These are phyloP conservation scores for Hyphodiscus sp. DNA, from an alignment of 2,329 filamentous ascomycete species.

Conservation along the genomic window DNA sequence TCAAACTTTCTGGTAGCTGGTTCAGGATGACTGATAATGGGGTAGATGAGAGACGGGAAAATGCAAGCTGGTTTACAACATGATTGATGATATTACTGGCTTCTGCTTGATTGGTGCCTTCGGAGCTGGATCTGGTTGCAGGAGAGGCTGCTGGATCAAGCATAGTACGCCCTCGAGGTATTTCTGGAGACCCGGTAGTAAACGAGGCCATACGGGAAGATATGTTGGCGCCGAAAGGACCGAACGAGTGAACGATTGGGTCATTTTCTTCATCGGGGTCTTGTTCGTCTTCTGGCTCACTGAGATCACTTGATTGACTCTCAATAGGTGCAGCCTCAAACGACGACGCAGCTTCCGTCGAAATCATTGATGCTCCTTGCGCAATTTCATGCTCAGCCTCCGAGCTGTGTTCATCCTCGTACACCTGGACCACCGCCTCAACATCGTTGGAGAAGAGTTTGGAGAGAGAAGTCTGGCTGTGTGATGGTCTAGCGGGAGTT, in stretches of 20 bases:
- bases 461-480: slow-evolving; percentile 16
- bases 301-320: slow-evolving; percentile 46
- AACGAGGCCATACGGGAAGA: slow-evolving; percentile 78
- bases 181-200: slow-evolving; percentile 59
- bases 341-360: slow-evolving; percentile 24
- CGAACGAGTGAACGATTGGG: slow-evolving; percentile 85
- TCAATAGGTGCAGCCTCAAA: slow-evolving; percentile 14
- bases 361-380: slow-evolving; percentile 18
- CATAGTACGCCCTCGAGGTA: slow-evolving; percentile 20
- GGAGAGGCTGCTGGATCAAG: slow-evolving; percentile 22
- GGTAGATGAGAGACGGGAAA: slow-evolving; percentile 84
- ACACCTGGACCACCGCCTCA: slow-evolving; percentile 57
- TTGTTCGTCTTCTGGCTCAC: slow-evolving; percentile 54
- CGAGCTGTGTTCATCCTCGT: slow-evolving; percentile 60
- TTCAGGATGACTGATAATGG: slow-evolving; percentile 84
- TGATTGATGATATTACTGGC: slow-evolving; percentile 62
- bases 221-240: slow-evolving; percentile 80
- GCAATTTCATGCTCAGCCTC: slow-evolving; percentile 33
- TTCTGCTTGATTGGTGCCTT: slow-evolving; percentile 34
- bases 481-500: slow-evolving; percentile 37
- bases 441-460: slow-evolving; percentile 35
- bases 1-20: slow-evolving; percentile 68
- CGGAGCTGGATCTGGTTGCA: slow-evolving; percentile 19
- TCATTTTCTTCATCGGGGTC: slow-evolving; percentile 92
- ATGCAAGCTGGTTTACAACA: slow-evolving; percentile 90